phyloP scores from a whole-genome alignment of 306 rosid species.

The Fragaria vesca region DNA sequence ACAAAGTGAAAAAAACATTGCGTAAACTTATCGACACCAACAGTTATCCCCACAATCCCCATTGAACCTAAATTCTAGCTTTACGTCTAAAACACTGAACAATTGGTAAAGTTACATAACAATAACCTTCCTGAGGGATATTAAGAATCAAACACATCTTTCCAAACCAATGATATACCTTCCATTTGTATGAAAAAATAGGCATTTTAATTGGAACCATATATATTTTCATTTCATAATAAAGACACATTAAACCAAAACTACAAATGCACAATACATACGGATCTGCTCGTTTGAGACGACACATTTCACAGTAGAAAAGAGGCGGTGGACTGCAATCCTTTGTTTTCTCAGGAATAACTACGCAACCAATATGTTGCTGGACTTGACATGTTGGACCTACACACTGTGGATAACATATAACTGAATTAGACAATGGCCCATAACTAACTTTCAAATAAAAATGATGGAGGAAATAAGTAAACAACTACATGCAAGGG shows the following conservation, averaged over 20 bases:
- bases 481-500: neutral
- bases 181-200: neutral
- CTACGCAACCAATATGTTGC: conserved; percentile 88
- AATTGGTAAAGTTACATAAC: neutral
- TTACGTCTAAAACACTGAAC: neutral
- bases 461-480: neutral
- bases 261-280: conserved; percentile 35
- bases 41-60: neutral
- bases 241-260: neutral
- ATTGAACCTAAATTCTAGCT: conserved; percentile 1
- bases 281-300: conserved; percentile 97
- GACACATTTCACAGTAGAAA: conserved; percentile 87
- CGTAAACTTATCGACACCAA: neutral
- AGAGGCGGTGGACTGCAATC: conserved; percentile 63
- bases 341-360: conserved; percentile 80
- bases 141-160: neutral
- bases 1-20: neutral
- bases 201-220: neutral
- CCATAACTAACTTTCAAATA: neutral
- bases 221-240: neutral
- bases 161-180: neutral
- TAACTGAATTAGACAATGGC: neutral
- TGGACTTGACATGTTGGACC: conserved; percentile 74
- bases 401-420: conserved; percentile 69
- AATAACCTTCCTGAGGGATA: neutral